Conservation (phyloP, 441 rosid genomes). For the Dalechampia spathulata region DNA sequence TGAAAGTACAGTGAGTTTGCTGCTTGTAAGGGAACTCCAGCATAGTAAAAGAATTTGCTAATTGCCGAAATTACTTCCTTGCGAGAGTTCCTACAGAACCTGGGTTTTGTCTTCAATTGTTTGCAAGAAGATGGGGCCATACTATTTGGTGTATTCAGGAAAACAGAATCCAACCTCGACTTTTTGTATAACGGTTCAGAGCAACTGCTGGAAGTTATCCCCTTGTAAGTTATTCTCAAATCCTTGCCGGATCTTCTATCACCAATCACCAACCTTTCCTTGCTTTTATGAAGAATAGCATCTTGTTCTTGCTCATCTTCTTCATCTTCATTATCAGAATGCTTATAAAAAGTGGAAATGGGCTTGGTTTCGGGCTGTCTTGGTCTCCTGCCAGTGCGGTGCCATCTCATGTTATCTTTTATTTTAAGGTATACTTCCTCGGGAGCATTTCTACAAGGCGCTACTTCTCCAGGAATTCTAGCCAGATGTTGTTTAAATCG, state of each 20-base stretch:
- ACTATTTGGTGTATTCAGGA: slow-evolving; percentile 40
- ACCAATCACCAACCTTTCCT: slow-evolving; percentile 29
- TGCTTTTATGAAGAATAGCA: slow-evolving; percentile 1
- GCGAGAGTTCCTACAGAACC: slow-evolving; percentile 43
- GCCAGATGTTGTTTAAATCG: slow-evolving; percentile 95
- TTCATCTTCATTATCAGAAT: slow-evolving; percentile 66
- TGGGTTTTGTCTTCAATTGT: slow-evolving; percentile 33
- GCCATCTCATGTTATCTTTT: slow-evolving; percentile 98
- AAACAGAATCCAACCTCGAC: slow-evolving; percentile 61
- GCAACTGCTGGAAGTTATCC: slow-evolving; percentile 35
- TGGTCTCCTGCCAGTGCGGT: slow-evolving; percentile 80
- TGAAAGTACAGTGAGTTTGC: slow-evolving; percentile 79
- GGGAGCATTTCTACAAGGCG: slow-evolving; percentile 82
- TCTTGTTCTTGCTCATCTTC: slow-evolving; percentile 44
- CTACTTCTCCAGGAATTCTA: slow-evolving; percentile 94
- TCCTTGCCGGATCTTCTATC: slow-evolving; percentile 47
- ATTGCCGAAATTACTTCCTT: slow-evolving; percentile 80
- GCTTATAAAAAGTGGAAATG: slow-evolving; percentile 38
- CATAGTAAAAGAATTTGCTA: slow-evolving; percentile 78
- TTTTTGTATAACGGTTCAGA: slow-evolving; percentile 53
- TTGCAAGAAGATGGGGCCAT: slow-evolving; percentile 28
- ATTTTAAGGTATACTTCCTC: slow-evolving; percentile 83
- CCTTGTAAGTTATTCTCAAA: slow-evolving; percentile 35
- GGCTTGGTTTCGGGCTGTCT: slow-evolving; percentile 52
- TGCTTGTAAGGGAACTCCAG: slow-evolving; percentile 73